These are phyloP conservation scores for Salix koriyanagi DNA, from an alignment of 345 rosid species.

Conservation along the genomic window DNA sequence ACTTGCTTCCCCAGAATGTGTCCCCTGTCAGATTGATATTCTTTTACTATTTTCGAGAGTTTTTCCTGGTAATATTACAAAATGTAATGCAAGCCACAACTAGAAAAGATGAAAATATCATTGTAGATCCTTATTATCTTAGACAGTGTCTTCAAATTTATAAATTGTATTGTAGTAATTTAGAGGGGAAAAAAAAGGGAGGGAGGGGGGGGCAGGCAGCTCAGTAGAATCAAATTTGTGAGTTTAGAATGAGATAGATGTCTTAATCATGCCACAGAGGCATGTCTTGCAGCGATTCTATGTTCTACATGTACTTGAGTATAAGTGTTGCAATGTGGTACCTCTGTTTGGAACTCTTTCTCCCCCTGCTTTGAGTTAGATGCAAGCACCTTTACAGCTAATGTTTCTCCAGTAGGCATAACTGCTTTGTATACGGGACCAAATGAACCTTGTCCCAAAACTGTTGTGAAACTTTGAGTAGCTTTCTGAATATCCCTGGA, in stretches of 20 bases:
- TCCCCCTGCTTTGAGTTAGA: conserved; percentile 88
- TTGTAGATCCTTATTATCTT: background rate
- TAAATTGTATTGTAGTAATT: background rate
- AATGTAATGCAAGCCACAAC: background rate
- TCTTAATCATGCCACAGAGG: background rate
- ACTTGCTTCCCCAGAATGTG: background rate
- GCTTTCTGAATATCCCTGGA: conserved; percentile 93
- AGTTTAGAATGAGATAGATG: background rate
- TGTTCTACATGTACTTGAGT: background rate
- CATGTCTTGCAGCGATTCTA: background rate
- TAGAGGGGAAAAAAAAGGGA: background rate
- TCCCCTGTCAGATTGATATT: background rate
- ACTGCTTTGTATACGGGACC: conserved; percentile 91
- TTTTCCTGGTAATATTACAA: background rate
- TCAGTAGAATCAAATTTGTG: background rate
- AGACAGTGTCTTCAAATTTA: background rate
- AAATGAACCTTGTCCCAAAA: conserved; percentile 87
- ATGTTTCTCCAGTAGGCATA: conserved; percentile 57
- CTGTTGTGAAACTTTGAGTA: conserved; percentile 73
- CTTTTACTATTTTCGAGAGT: background rate
- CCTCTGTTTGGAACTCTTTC: conserved; percentile 94
- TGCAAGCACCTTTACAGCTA: conserved; percentile 91
- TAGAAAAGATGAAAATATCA: background rate
- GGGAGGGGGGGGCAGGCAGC: background rate
- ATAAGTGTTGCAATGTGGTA: conserved; percentile 16